Conservation (phyloP, 1,284 basidiomycete genomes). For the Bjerkandera adusta region DNA sequence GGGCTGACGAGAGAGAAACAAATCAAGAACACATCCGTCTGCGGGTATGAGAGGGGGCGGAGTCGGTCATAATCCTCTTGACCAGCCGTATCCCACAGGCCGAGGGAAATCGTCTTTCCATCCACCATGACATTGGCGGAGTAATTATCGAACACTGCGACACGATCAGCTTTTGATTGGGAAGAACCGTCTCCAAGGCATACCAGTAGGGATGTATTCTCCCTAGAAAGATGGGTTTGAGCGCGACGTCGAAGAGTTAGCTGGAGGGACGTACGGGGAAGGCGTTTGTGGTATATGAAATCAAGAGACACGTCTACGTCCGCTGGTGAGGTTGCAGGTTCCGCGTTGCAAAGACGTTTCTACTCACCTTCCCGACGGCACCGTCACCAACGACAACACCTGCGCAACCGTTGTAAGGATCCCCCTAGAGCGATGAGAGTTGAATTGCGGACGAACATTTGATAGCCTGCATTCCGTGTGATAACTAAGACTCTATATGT, state of each 20-base stretch:
- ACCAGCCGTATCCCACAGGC: slow-evolving; percentile 98
- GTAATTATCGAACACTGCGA: slow-evolving; percentile 90
- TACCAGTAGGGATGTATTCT: slow-evolving; percentile 96
- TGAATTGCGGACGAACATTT: slow-evolving; percentile 32
- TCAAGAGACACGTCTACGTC: slow-evolving; percentile 88
- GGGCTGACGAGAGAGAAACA: slow-evolving; percentile 98
- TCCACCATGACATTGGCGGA: slow-evolving; percentile 98
- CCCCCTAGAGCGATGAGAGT: slow-evolving; percentile 1
- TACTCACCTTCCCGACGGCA: slow-evolving; percentile 94
- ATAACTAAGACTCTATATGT: slow-evolving; percentile 19
- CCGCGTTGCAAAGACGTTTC: too few species aligned
- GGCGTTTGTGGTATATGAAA: slow-evolving; percentile 96
- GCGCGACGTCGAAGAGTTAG: slow-evolving; percentile 14
- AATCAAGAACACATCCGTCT: slow-evolving; percentile 99
- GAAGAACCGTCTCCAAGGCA: slow-evolving; percentile 19
- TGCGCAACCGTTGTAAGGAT: slow-evolving; percentile 37
- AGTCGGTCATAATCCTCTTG: slow-evolving; percentile 99
- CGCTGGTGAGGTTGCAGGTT: slow-evolving; percentile 13
- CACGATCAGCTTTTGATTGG: background rate
- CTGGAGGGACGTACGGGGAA: slow-evolving; percentile 74
- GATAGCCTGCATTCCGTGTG: slow-evolving; percentile 40
- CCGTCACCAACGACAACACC: slow-evolving; percentile 99
- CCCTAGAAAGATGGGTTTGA: slow-evolving; percentile 51
- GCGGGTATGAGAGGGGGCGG: slow-evolving; percentile 96
- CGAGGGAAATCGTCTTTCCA: slow-evolving; percentile 96